Evolutionary conservation across 2,329 filamentous ascomycete genomes (phyloP).

Genomic region (Neophaeococcomyces aloes): DNA sequence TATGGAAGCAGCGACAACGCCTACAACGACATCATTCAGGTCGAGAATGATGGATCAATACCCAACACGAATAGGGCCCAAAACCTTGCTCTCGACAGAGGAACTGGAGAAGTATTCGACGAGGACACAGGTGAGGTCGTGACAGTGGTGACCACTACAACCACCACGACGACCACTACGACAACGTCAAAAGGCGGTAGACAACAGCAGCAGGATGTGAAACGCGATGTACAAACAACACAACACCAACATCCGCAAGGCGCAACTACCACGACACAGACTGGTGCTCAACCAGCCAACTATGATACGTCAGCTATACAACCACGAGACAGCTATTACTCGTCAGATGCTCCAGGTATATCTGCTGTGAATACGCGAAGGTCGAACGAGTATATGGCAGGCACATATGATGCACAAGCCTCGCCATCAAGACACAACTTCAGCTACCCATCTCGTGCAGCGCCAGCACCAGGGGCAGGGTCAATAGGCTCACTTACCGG

Average conservation of each 20-base stretch:
- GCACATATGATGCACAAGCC: not conserved
- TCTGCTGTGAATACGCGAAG: slow-evolving; percentile 3
- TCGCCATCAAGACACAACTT: slow-evolving; percentile 14
- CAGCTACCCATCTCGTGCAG: slow-evolving; percentile 18
- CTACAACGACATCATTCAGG: slow-evolving; percentile 16
- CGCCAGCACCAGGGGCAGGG: not conserved
- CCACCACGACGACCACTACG: slow-evolving; percentile 20
- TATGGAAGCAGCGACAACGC: slow-evolving; percentile 17
- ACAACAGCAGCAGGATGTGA: slow-evolving; percentile 11
- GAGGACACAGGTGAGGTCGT: slow-evolving; percentile 21
- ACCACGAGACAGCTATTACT: not conserved
- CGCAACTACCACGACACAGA: not conserved
- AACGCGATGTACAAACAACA: slow-evolving; percentile 15
- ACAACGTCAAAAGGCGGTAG: slow-evolving; percentile 17
- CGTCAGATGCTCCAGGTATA: slow-evolving; percentile 6
- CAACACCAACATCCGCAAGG: slow-evolving; percentile 1
- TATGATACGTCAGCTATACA: not conserved
- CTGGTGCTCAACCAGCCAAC: not conserved
- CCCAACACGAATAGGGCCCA: slow-evolving; percentile 18
- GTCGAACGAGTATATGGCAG: not conserved
- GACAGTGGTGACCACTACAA: slow-evolving; percentile 20
- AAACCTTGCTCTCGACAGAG: slow-evolving; percentile 18
- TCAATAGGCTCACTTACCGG: slow-evolving; percentile 7
- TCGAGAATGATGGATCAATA: slow-evolving; percentile 20
- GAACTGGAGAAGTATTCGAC: slow-evolving; percentile 20